These are phyloP conservation scores for Lactuca saligna DNA, from an alignment of 129 eudicot species.

Conservation along the genomic window DNA sequence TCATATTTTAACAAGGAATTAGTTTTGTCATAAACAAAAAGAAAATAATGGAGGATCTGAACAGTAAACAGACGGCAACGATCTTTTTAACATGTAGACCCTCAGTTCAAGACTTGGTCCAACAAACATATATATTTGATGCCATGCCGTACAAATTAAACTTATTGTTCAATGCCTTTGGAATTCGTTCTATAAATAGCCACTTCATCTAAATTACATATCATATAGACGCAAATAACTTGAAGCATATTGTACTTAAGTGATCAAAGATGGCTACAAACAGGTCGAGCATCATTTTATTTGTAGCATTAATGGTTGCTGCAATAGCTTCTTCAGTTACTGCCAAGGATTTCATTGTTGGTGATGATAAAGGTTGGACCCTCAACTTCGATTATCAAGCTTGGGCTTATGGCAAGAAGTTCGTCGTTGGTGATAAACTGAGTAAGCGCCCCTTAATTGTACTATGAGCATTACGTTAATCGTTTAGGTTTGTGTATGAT, in stretches of 20 bases:
- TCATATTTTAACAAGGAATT: not conserved
- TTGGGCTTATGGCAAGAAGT: slow-evolving; percentile 35
- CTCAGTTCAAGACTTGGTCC: slow-evolving; percentile 14
- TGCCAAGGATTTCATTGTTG: slow-evolving; percentile 22
- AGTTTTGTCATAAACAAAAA: not conserved
- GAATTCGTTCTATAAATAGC: slow-evolving; percentile 16
- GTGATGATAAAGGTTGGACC: slow-evolving; percentile 34
- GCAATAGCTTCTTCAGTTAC: slow-evolving; percentile 15
- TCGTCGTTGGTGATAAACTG: slow-evolving; percentile 36
- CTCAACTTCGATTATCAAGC: slow-evolving; percentile 24
- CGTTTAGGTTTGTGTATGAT: too few species aligned
- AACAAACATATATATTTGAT: slow-evolving; percentile 3
- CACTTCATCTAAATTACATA: slow-evolving; percentile 5
- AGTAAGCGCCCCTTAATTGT: slow-evolving; percentile 2
- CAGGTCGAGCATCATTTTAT: slow-evolving; percentile 6
- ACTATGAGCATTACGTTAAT: not conserved
- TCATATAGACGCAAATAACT: not conserved
- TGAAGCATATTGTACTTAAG: not conserved
- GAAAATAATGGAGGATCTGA: not conserved
- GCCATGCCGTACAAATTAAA: slow-evolving; percentile 19
- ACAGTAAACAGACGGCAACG: not conserved
- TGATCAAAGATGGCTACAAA: slow-evolving; percentile 15
- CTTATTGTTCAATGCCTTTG: not conserved
- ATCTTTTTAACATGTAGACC: not conserved
- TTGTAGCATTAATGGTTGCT: slow-evolving; percentile 4